These are phyloP conservation scores for Corchorus capsularis DNA, from an alignment of 345 rosid genomes.

Conservation along the genomic window DNA sequence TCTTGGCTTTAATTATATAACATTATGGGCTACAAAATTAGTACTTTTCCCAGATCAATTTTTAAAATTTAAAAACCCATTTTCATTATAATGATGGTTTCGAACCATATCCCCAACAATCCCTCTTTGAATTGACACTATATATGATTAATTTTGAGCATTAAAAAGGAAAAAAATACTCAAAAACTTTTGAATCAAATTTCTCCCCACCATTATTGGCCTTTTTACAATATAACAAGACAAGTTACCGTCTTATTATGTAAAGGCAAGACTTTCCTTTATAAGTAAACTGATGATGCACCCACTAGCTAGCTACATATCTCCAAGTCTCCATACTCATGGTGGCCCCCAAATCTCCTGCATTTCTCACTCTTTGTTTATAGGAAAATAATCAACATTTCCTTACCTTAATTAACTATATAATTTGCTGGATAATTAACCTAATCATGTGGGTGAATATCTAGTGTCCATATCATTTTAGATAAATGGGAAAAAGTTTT, in stretches of 20 bases:
- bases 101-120: neutral
- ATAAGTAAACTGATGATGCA: conserved; percentile 21
- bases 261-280: conserved; percentile 24
- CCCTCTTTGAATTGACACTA: conserved; percentile 6
- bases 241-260: conserved; percentile 19
- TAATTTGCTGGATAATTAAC: neutral
- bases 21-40: neutral
- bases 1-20: neutral
- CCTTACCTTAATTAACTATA: neutral
- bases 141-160: neutral
- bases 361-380: neutral
- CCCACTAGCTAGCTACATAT: neutral
- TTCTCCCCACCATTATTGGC: neutral
- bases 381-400: neutral
- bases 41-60: neutral
- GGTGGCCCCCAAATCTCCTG: neutral
- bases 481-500: neutral
- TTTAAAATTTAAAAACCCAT: neutral
- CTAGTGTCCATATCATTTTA: neutral
- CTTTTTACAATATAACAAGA: neutral
- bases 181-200: neutral
- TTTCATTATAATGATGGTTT: neutral
- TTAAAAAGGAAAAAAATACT: neutral
- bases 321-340: neutral
- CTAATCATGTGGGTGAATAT: neutral